A percentile compares a stretch with the other conserved stretches of the same genome.
phyloP scores from a whole-genome alignment of 2,329 filamentous ascomycete species.

The Hypocreales sp. region DNA sequence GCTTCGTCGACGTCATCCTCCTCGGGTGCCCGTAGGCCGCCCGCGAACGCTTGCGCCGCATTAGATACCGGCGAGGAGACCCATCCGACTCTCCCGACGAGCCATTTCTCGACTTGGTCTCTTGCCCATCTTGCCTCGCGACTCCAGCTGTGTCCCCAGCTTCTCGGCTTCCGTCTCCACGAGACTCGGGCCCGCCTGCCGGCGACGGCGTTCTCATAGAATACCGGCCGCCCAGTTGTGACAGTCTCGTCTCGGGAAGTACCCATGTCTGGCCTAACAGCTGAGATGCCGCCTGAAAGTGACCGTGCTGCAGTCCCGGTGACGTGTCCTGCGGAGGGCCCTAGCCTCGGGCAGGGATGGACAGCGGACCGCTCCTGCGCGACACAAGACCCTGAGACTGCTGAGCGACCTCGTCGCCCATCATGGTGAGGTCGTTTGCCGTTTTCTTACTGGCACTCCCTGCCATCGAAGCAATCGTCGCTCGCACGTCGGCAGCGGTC shows the following conservation, averaged over 20 bases:
- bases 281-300: no score
- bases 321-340: neutral
- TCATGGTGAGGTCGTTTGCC: no score
- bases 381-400: neutral
- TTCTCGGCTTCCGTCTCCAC: neutral
- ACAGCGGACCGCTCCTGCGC: neutral
- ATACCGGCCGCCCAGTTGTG: neutral
- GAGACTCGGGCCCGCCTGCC: neutral
- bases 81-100: no score
- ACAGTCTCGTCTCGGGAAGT: neutral
- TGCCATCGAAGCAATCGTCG: no score
- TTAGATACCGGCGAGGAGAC: slow-evolving; percentile 8
- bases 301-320: no score
- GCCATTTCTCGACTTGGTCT: no score
- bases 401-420: no score
- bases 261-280: no score
- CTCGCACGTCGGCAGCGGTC: no score
- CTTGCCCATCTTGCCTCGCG: no score
- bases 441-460: no score
- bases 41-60: slow-evolving; percentile 7
- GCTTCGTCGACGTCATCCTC: slow-evolving; percentile 7
- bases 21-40: slow-evolving; percentile 6
- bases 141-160: neutral
- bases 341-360: slow-evolving; percentile 1
- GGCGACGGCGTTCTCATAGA: slow-evolving; percentile 3